Base-by-base conservation (phyloP, 768 basidiomycete species). In the Tricholoma terreum region DNA sequence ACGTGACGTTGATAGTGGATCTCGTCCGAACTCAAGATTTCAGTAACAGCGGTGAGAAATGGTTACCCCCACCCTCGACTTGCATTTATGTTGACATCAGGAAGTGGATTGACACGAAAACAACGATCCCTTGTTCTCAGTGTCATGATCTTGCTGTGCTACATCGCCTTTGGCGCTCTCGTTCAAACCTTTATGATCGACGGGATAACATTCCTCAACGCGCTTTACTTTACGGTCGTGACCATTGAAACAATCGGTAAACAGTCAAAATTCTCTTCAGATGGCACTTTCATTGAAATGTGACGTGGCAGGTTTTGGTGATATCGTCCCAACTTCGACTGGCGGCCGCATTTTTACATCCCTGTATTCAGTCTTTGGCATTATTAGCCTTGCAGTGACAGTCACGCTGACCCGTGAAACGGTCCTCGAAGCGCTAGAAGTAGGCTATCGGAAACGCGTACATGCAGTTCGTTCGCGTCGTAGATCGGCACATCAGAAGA, bases 91-190 rank as follows among this genome's bases (percentile, higher is more conserved):
- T 33, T 54, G 27, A n/a, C 5, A 14, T 21, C 52, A 90, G 89
- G 87, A 4, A 91, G 89, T 60, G 92, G 92, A 1, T 72, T 94
- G 35, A 94, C 91, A 0, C 80, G 81, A 21, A 91, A 85, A 65
- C 92, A 94, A 63, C 82, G 91, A 4, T 82, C 85, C 0, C 80
- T 94, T n/a, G 82, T 88, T 31, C 86, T 94, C 57, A 81, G 89
- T 34, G 83, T 89, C 56, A 94, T 94, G 62, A 66, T 86, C 14
- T 73, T 94, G 1, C 76, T 94, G 21, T 75, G 76, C 57, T 93
- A 91, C 67, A 76, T 93, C 58, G 89, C 86, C 0, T 64, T 94
- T 9, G 92, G 92, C 4, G 82, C 86, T 0, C 75, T 90, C 12
- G 70, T 83, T 50, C 80, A 84, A 65, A 73, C 82, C 0, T 69